Conservation (phyloP, 306 rosid genomes). For the Urtica urens region DNA sequence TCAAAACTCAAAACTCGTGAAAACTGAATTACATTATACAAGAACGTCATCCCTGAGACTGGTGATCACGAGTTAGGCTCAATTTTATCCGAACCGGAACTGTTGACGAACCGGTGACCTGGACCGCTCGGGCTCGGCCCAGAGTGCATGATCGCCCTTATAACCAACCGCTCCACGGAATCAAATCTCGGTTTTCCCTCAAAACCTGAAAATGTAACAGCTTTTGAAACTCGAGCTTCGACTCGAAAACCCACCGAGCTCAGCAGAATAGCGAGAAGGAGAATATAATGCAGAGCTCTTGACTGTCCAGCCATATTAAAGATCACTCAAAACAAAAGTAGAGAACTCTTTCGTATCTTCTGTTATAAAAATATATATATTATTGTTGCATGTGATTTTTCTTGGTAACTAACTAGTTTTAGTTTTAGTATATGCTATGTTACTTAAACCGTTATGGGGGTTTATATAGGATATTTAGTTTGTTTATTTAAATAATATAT, state of each 20-base stretch:
- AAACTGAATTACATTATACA: no score
- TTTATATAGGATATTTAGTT: not conserved
- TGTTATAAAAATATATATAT: not conserved
- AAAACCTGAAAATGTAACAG: not conserved
- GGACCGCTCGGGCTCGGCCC: slow-evolving; percentile 40
- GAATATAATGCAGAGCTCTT: slow-evolving; percentile 2
- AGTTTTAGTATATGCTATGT: not conserved
- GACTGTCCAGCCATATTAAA: slow-evolving; percentile 9
- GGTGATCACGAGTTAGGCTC: no score
- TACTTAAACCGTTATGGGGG: not conserved
- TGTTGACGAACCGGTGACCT: slow-evolving; percentile 20
- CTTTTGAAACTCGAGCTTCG: slow-evolving; percentile 19
- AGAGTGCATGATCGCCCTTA: slow-evolving; percentile 29
- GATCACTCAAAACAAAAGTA: no score
- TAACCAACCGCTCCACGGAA: slow-evolving; percentile 1
- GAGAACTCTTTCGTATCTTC: not conserved
- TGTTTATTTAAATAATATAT: not conserved
- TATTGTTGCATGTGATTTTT: not conserved
- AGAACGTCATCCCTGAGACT: no score
- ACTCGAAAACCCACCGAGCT: slow-evolving; percentile 7
- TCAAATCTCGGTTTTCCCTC: not conserved
- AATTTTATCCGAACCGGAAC: not conserved
- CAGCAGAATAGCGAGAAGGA: slow-evolving; percentile 13
- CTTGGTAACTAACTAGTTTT: not conserved
- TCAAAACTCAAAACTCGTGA: no score